Conservation (phyloP, 352 stramenopile species). For the Pythium brassicae region DNA sequence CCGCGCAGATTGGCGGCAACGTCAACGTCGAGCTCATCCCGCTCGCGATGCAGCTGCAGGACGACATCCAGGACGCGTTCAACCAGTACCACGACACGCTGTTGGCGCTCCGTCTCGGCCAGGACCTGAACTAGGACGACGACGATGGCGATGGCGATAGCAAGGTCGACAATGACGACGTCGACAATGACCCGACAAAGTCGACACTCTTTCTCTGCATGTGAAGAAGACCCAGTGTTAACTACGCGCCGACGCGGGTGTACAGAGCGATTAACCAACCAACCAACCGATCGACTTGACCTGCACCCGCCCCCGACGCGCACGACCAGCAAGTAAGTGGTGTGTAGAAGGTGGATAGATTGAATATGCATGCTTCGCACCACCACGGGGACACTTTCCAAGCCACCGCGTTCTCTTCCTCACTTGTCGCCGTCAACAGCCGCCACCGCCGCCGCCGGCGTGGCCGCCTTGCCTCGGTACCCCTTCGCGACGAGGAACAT, state of each 20-base stretch:
- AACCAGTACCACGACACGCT: conserved; percentile 91
- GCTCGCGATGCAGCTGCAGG: conserved; percentile 86
- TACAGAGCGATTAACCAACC: not conserved
- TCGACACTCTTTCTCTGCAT: not conserved
- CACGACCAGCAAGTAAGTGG: not conserved
- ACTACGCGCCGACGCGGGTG: not conserved
- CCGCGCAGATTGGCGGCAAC: conserved; percentile 81
- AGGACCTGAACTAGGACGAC: conserved; percentile 64
- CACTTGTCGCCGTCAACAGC: not conserved
- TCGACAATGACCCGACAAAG: too few species aligned
- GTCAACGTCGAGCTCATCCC: conserved; percentile 88
- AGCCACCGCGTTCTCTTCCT: not conserved
- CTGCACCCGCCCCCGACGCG: not conserved
- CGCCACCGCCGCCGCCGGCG: too few species aligned
- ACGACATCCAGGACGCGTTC: conserved; percentile 89
- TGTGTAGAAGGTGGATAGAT: conserved; percentile 12
- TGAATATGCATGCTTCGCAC: conserved; percentile 16
- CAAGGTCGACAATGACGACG: too few species aligned
- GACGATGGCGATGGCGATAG: not conserved
- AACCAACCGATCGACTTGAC: too few species aligned
- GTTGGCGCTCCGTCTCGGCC: conserved; percentile 75
- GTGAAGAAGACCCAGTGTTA: not conserved
- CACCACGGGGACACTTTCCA: not conserved
- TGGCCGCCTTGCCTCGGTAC: conserved; percentile 28
- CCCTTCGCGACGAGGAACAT: conserved; percentile 82